A percentile compares a stretch with the other conserved stretches of the same genome.
Conservation (phyloP, 2,329 filamentous ascomycete species). For the Amphichorda felina region DNA sequence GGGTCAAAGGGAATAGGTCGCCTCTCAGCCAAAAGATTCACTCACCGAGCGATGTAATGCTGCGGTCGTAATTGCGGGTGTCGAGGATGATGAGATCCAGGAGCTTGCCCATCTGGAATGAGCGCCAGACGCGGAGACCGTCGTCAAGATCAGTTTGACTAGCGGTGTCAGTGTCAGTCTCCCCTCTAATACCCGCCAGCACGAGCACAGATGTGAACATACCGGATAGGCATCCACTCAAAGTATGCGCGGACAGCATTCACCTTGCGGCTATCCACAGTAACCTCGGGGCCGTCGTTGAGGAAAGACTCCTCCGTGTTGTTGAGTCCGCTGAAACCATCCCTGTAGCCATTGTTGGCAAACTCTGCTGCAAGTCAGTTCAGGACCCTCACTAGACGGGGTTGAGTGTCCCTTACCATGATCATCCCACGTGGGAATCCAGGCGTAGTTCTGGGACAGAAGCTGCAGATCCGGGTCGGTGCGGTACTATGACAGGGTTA, state of each 20-base stretch:
- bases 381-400: not conserved
- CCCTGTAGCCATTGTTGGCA: constrained; percentile 53
- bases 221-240: constrained; percentile 37
- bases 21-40: too few relatives aligned
- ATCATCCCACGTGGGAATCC: constrained; percentile 34
- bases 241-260: constrained; percentile 62
- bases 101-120: constrained; percentile 53
- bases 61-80: constrained; percentile 56
- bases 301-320: constrained; percentile 58
- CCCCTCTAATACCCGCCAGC: too few relatives aligned
- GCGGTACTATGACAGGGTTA: constrained; percentile 17
- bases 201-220: not conserved
- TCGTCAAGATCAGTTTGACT: constrained; percentile 56
- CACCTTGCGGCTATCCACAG: constrained; percentile 61
- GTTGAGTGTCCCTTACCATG: constrained; percentile 33
- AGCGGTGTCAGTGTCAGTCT: not conserved
- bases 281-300: constrained; percentile 39
- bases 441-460: constrained; percentile 26
- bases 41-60: constrained; percentile 40
- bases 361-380: constrained; percentile 25
- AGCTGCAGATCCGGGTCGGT: constrained; percentile 27
- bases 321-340: constrained; percentile 47
- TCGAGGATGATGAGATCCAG: constrained; percentile 59
- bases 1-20: not conserved
- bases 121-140: constrained; percentile 56